Percentiles rank a stretch among this genome's conserved stretches.
These are phyloP conservation scores for Termitomyces sp. DNA, from an alignment of 1,284 basidiomycete genomes.

Conservation along the genomic window DNA sequence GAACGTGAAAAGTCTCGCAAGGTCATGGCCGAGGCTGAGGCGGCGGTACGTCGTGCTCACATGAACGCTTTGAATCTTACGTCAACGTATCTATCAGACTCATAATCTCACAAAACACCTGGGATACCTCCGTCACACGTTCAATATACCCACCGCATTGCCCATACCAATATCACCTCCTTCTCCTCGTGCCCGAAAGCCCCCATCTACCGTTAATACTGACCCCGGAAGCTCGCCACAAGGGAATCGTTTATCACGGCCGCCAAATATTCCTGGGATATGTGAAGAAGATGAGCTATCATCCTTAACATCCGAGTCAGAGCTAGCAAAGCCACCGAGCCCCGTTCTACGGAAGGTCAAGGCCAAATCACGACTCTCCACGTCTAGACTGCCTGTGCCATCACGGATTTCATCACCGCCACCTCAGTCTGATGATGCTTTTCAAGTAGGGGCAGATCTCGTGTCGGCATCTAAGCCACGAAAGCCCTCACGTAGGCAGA, in stretches of 20 bases:
- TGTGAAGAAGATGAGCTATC: constrained; percentile 60
- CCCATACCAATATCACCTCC: constrained; percentile 40
- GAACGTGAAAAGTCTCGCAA: constrained; percentile 71
- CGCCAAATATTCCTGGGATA: constrained; percentile 63
- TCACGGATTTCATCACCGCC: constrained; percentile 36
- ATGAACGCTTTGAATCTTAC: constrained; percentile 10
- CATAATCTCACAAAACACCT: constrained; percentile 62
- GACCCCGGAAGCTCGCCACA: constrained; percentile 39
- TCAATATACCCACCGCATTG: constrained; percentile 38
- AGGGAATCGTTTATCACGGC: constrained; percentile 53
- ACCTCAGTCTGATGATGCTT: constrained; percentile 18
- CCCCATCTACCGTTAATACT: constrained; percentile 33
- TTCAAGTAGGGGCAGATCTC: constrained; percentile 4
- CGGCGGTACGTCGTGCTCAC: constrained; percentile 49
- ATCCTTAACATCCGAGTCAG: constrained; percentile 36
- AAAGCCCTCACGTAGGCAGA: constrained; percentile 57
- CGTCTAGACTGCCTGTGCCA: constrained; percentile 40
- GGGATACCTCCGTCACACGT: constrained; percentile 55
- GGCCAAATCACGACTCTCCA: constrained; percentile 33
- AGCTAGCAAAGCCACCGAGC: constrained; percentile 32
- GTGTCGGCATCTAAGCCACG: constrained; percentile 32
- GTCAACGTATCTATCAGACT: constrained; percentile 35
- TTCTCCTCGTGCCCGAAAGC: constrained; percentile 39
- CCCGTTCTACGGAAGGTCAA: constrained; percentile 37
- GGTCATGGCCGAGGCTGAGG: constrained; percentile 65